These are phyloP conservation scores for Rhizophagus clarus DNA, from an alignment of 192 early-diverging fungal species.

Conservation along the genomic window DNA sequence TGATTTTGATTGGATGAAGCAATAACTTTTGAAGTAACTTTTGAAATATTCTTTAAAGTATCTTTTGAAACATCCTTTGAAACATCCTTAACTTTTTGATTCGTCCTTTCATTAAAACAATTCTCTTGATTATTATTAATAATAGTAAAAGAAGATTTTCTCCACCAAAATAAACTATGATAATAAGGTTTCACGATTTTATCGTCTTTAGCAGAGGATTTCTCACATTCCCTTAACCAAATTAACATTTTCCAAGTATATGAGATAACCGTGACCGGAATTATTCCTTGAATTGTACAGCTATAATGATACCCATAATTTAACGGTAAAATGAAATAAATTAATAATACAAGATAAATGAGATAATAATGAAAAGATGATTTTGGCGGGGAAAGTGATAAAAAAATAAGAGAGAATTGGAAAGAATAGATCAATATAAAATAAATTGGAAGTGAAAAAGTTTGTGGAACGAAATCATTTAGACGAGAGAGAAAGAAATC, in stretches of 20 bases:
- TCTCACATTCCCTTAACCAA: neutral
- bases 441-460: neutral
- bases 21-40: no score
- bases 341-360: neutral
- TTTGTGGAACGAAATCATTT: neutral
- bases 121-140: no score
- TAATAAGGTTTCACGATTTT: neutral
- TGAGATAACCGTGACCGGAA: neutral
- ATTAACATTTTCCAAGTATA: neutral
- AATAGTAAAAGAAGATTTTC: neutral
- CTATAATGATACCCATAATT: neutral
- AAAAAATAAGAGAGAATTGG: neutral
- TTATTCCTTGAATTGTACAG: neutral
- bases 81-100: no score
- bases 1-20: neutral
- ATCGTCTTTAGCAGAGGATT: neutral
- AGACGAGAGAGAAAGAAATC: neutral
- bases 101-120: no score
- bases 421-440: neutral
- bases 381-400: neutral
- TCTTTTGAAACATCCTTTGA: no score
- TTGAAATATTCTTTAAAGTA: no score
- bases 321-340: neutral
- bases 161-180: neutral
- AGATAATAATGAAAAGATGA: neutral